Evolutionary conservation across 176 grass and related monocot genomes (phyloP).

Genomic region (Microstegium vimineum): DNA sequence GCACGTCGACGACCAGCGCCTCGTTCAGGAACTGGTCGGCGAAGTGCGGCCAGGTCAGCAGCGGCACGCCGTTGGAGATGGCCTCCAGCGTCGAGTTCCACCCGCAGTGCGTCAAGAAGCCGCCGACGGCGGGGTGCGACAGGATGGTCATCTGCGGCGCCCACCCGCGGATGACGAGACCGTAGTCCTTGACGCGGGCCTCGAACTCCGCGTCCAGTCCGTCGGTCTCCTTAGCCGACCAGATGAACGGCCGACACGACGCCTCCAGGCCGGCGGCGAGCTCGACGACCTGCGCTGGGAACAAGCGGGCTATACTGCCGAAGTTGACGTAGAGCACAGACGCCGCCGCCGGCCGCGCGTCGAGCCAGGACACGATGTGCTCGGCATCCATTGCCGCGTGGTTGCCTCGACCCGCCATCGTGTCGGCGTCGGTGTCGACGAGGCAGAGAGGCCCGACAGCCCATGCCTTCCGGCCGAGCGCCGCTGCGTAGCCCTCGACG

Average conservation of each 20-base stretch:
- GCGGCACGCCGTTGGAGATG: slow-evolving; percentile 43
- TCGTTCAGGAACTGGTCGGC: slow-evolving; percentile 72
- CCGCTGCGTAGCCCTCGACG: slow-evolving; percentile 32
- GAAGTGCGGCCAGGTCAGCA: slow-evolving; percentile 72
- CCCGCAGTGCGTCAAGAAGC: slow-evolving; percentile 56
- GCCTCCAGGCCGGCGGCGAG: slow-evolving; percentile 45
- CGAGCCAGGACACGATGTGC: slow-evolving; percentile 34
- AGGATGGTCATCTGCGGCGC: slow-evolving; percentile 64
- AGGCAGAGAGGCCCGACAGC: slow-evolving; percentile 50
- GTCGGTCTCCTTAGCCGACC: slow-evolving; percentile 21
- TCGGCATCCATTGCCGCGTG: slow-evolving; percentile 4
- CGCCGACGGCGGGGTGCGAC: slow-evolving; percentile 43
- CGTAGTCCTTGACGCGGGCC: slow-evolving; percentile 12
- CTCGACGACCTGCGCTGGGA: slow-evolving; percentile 37
- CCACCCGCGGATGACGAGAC: slow-evolving; percentile 58
- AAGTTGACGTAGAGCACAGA: slow-evolving; percentile 60
- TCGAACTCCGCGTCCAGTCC: slow-evolving; percentile 31
- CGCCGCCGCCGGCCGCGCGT: background rate
- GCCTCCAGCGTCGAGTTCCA: slow-evolving; percentile 69
- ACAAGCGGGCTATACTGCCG: slow-evolving; percentile 31
- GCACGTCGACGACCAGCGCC: slow-evolving; percentile 49
- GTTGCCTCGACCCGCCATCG: slow-evolving; percentile 36
- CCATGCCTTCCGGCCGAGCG: slow-evolving; percentile 40
- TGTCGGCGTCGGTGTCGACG: background rate
- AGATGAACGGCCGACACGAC: slow-evolving; percentile 33